These are phyloP conservation scores for Triglochin maritima DNA, from an alignment of 106 monocot species.

Conservation along the genomic window DNA sequence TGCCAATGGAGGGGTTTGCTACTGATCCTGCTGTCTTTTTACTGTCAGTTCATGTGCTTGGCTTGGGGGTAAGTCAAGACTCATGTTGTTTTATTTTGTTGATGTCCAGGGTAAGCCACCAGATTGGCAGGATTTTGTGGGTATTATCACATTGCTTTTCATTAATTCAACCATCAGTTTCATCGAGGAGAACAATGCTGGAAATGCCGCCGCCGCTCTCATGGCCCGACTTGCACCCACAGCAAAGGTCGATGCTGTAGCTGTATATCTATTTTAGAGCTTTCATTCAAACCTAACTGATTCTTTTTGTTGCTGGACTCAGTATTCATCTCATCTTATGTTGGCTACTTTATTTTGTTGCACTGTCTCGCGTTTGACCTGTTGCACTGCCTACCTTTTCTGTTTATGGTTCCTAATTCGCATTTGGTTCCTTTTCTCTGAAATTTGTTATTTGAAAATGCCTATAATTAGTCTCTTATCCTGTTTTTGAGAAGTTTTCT, in stretches of 20 bases:
- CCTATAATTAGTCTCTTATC: too few species aligned
- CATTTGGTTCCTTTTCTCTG: too few species aligned
- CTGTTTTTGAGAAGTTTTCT: too few species aligned
- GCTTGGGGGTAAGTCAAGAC: too few species aligned
- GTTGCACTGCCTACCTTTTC: too few species aligned
- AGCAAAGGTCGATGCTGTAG: slow-evolving; percentile 24
- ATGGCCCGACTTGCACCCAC: slow-evolving; percentile 59
- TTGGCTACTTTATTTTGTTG: not conserved
- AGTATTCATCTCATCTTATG: not conserved
- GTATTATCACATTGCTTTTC: slow-evolving; percentile 61
- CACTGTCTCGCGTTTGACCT: too few species aligned
- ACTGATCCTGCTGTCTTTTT: not conserved
- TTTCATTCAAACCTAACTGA: too few species aligned
- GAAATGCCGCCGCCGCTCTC: slow-evolving; percentile 34
- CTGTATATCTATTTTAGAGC: too few species aligned
- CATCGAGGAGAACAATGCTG: slow-evolving; percentile 30
- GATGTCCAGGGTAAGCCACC: slow-evolving; percentile 71
- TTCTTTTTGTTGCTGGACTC: too few species aligned
- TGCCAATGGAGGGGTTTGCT: slow-evolving; percentile 91
- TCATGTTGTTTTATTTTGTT: not conserved
- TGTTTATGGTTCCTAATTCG: too few species aligned
- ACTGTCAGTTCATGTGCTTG: not conserved
- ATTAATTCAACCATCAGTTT: slow-evolving; percentile 32
- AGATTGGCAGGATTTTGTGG: slow-evolving; percentile 92
- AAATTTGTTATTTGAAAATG: too few species aligned